A percentile compares a stretch with the other conserved stretches of the same genome.
phyloP scores from a whole-genome alignment of 2,329 filamentous ascomycete genomes.

The Ambrosiella beaveri region DNA sequence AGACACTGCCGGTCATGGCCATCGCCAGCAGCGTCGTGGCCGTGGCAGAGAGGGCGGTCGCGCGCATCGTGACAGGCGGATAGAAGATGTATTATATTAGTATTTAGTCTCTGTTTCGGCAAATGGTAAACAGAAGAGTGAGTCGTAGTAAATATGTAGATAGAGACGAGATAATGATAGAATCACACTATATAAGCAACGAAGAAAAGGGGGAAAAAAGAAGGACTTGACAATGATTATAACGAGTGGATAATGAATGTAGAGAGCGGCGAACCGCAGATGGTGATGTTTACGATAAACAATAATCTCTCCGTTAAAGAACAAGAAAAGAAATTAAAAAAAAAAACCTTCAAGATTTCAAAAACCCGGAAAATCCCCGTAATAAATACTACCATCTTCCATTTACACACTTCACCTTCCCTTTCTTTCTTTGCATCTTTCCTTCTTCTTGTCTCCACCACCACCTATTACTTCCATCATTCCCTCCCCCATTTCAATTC shows the following conservation, averaged over 20 bases:
- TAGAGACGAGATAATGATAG: too few relatives aligned
- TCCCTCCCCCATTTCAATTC: background rate
- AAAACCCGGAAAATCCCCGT: background rate
- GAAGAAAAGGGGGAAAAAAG: too few relatives aligned
- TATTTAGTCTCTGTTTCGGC: too few relatives aligned
- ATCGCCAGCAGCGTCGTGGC: slow-evolving; percentile 3
- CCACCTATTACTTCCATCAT: background rate
- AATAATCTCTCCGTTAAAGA: background rate
- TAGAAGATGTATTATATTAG: too few relatives aligned
- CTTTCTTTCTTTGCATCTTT: background rate
- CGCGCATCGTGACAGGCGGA: slow-evolving; percentile 1
- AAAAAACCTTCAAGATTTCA: background rate
- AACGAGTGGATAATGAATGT: background rate
- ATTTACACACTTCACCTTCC: background rate
- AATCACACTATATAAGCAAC: too few relatives aligned
- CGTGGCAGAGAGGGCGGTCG: slow-evolving; percentile 1
- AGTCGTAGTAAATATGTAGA: too few relatives aligned
- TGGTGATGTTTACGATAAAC: background rate
- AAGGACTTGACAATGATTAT: background rate
- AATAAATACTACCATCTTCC: background rate
- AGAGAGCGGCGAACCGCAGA: background rate
- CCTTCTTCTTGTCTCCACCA: background rate
- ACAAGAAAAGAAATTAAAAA: slow-evolving; percentile 1
- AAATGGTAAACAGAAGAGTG: too few relatives aligned
- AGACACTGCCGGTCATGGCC: background rate